These are phyloP conservation scores for Leccinum aurantiacum DNA, from an alignment of 768 basidiomycete species.

Conservation along the genomic window DNA sequence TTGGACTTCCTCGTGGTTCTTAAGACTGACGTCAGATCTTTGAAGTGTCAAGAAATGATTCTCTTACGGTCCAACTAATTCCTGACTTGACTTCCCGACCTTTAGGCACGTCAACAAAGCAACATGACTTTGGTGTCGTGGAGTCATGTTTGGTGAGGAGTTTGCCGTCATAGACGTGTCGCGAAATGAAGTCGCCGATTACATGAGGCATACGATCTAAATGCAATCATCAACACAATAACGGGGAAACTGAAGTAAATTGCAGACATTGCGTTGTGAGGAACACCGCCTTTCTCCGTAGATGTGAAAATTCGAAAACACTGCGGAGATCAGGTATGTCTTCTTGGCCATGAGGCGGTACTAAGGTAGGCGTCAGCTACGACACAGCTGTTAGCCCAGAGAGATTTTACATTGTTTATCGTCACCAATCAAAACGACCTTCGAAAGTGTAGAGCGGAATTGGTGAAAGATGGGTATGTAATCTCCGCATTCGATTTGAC, in stretches of 20 bases:
- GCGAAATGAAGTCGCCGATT: conserved; percentile 70
- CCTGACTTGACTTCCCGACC: conserved; percentile 32
- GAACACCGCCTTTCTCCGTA: conserved; percentile 48
- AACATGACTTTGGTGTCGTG: conserved; percentile 33
- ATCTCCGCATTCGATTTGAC: conserved; percentile 43
- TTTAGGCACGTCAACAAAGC: conserved; percentile 39
- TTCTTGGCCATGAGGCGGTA: conserved; percentile 78
- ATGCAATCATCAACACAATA: neutral
- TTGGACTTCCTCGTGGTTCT: conserved; percentile 62
- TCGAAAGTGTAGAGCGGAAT: conserved; percentile 28
- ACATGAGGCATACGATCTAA: conserved; percentile 82
- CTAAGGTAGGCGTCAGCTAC: conserved; percentile 37
- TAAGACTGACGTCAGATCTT: conserved; percentile 3
- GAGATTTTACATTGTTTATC: conserved; percentile 35
- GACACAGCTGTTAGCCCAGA: neutral
- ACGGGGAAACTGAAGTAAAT: neutral
- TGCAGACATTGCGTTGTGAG: conserved; percentile 72
- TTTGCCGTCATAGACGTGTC: conserved; percentile 55
- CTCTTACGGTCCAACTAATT: conserved; percentile 40
- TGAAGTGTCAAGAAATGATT: neutral
- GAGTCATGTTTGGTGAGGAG: conserved; percentile 57
- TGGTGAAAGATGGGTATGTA: conserved; percentile 39
- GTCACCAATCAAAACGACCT: conserved; percentile 43
- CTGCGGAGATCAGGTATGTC: conserved; percentile 61
- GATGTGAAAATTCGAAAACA: conserved; percentile 73